Evolutionary conservation across 192 early-diverging fungal species (phyloP), one percentile per base, ranked within the genome.

Genomic region (Gigaspora rosea): DNA sequence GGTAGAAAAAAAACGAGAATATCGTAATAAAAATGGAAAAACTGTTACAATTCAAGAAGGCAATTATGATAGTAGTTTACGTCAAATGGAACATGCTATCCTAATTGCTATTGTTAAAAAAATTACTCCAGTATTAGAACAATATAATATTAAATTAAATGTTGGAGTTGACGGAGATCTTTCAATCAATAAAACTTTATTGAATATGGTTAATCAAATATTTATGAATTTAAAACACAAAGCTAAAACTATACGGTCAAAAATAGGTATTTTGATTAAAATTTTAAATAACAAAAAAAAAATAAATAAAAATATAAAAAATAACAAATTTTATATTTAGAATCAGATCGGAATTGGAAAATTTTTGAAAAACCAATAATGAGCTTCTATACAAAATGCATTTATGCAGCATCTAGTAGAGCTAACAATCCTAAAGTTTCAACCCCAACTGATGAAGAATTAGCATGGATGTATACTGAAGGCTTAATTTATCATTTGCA

Each of bases 131-230:
- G 15, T 67, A 67, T 47, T 48, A 20, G 36, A 67, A 15, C 0
- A 47, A 48, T 67, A 67, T 48, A 67, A 67, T 67, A 67, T 67
- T 15, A 67, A n/a, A 48, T 67, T 67, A 67, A 67, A 67, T 48
- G n/a, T 67, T 67, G 65, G 7, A 32, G 41, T 67, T 48, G 46
- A 67, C 47, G 3, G 36, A 47, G 41, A 67, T 18, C 65, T 67
- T 67, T 67, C 4, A 16, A 67, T n/a, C 65, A 3, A 67, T 41
- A 67, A 67, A 67, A 67, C 12, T 48, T 48, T 47, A 20, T 67
- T 67, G 36, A 67, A 67, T 6, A 35, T 67, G 1, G 46, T 67
- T 20, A 67, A 67, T 47, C 65, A 48, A 67, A 67, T 67, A 67
- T 67, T 67, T 48, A 16, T 35, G 9, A 15, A 67, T 47, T 67